A percentile compares a stretch with the other conserved stretches of the same genome.
phyloP scores from a whole-genome alignment of 495 filamentous ascomycete genomes.

The Talaromyces ruber region DNA sequence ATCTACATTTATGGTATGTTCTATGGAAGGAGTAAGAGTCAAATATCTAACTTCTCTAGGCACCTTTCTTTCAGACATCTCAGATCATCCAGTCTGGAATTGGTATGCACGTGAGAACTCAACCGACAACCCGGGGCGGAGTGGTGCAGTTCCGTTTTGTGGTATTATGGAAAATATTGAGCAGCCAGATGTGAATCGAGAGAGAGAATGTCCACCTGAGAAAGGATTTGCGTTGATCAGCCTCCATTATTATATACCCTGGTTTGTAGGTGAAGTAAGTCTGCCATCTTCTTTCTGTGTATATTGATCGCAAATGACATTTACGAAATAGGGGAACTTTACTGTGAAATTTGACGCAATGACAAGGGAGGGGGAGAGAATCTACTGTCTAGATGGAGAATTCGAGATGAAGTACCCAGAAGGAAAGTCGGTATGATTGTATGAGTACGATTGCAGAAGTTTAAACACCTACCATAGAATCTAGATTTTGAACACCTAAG shows the following conservation, averaged over 20 bases:
- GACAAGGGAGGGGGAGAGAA: too few relatives aligned
- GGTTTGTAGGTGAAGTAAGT: slow-evolving; percentile 2
- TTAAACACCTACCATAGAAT: too few relatives aligned
- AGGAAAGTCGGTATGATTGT: too few relatives aligned
- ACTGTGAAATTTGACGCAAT: too few relatives aligned
- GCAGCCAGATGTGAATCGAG: background rate
- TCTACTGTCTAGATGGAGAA: too few relatives aligned
- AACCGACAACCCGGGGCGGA: background rate
- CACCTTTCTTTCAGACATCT: background rate
- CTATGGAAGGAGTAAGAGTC: background rate
- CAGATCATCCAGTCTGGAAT: background rate
- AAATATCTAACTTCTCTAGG: background rate
- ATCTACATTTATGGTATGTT: slow-evolving; percentile 1
- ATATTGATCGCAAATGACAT: too few relatives aligned
- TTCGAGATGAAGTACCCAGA: too few relatives aligned
- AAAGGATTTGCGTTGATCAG: background rate
- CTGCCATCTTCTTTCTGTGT: too few relatives aligned
- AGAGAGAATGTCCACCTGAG: background rate
- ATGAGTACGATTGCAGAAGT: too few relatives aligned
- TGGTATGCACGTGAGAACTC: slow-evolving; percentile 1
- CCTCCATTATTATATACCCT: background rate
- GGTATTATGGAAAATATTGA: background rate
- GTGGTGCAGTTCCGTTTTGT: background rate
- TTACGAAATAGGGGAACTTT: too few relatives aligned
- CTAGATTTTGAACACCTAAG: too few relatives aligned